Evolutionary conservation across 2,329 filamentous ascomycete genomes (phyloP).

Genomic region (Exophiala xenobiotica): DNA sequence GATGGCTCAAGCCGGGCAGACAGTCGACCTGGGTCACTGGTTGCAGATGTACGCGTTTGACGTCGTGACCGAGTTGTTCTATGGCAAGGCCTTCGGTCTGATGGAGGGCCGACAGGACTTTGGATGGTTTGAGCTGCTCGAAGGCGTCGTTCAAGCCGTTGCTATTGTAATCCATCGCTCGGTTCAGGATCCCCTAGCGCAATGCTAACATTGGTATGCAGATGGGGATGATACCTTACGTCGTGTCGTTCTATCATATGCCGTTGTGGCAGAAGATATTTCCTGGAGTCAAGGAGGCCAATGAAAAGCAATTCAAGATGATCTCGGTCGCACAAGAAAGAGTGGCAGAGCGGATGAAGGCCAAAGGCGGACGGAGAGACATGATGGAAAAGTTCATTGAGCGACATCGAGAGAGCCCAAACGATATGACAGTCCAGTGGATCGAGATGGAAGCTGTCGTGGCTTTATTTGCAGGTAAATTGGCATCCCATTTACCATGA

Average conservation of each 20-base stretch:
- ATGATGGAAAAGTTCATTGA: constrained; percentile 1
- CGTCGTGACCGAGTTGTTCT: constrained; percentile 9
- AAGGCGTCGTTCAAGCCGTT: background rate
- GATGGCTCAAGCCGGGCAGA: constrained; percentile 40
- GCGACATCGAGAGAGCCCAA: background rate
- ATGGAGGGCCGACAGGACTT: background rate
- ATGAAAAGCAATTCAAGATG: background rate
- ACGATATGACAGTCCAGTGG: background rate
- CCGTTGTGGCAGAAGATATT: background rate
- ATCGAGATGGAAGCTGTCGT: background rate
- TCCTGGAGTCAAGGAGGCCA: background rate
- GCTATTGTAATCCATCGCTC: background rate
- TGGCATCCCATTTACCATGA: no score
- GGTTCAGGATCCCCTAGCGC: background rate
- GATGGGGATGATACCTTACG: background rate
- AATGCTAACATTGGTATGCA: background rate
- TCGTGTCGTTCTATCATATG: background rate
- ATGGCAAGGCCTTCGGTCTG: background rate
- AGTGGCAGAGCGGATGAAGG: background rate
- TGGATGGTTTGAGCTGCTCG: background rate
- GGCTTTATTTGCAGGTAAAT: background rate
- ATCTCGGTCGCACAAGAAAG: background rate
- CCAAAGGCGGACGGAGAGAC: background rate
- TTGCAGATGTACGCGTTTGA: constrained; percentile 22
- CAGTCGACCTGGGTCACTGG: constrained; percentile 13